These are phyloP conservation scores for Talaromyces verruculosus DNA, from an alignment of 2,329 filamentous ascomycete species.

Conservation along the genomic window DNA sequence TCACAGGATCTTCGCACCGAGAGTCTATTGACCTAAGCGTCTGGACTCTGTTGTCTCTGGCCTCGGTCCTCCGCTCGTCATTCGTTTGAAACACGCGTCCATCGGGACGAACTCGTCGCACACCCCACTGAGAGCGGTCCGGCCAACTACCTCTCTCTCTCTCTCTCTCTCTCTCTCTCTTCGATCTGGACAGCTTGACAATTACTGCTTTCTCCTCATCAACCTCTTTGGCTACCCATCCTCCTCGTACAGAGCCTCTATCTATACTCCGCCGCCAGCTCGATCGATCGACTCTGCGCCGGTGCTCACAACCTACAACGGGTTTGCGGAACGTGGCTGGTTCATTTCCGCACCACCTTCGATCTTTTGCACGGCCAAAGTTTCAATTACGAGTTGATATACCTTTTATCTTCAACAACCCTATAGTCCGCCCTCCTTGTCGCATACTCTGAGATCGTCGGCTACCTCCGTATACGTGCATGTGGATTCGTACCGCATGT, in stretches of 20 bases:
- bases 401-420: background rate
- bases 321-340: slow-evolving; percentile 23
- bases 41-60: background rate
- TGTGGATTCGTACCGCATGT: background rate
- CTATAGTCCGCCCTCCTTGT: slow-evolving; percentile 14
- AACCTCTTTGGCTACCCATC: background rate
- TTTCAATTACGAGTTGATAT: slow-evolving; percentile 8
- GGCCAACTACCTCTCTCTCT: background rate
- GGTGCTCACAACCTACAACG: background rate
- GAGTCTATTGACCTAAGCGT: background rate
- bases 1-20: background rate
- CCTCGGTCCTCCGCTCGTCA: slow-evolving; percentile 16
- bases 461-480: background rate
- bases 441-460: background rate
- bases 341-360: slow-evolving; percentile 21
- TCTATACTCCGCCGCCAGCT: background rate
- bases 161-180: background rate
- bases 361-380: slow-evolving; percentile 2
- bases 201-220: background rate
- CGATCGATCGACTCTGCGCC: background rate
- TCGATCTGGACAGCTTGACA: slow-evolving; percentile 1
- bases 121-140: slow-evolving; percentile 7
- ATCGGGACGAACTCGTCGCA: slow-evolving; percentile 16
- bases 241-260: background rate
- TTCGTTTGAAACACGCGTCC: slow-evolving; percentile 25